Evolutionary conservation across 2,329 filamentous ascomycete genomes (phyloP), one percentile per base, ranked within the genome.

Genomic region (Rutstroemia sp.): DNA sequence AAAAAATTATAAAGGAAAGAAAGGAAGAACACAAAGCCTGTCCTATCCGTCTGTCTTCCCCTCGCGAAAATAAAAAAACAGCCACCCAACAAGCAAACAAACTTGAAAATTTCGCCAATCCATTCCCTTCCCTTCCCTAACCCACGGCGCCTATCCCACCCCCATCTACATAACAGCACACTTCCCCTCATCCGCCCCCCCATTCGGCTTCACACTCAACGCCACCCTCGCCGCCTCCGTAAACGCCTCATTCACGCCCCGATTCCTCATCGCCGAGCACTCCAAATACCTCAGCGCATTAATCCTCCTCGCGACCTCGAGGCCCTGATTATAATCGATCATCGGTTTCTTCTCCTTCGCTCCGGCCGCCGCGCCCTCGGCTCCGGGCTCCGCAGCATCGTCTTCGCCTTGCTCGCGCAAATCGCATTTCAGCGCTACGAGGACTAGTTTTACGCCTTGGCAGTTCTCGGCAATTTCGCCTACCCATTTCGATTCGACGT

Each of bases 401-500:
- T 90, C 88, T 48, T 61, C 67, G 39, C 81, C 82, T 61, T 76
- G 75, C 74, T 96, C 92, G 64, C 94, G 83, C 68, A 99, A 75
- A 74, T 99, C 94, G 76, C 94, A 99, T 76, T 99, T 99, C 64
- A 99, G 81, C 23, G 94, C 94, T 4, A 96, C 92, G 7, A 99
- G 80, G 17, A 99, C 94, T 47, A 99, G 83, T 73, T 95, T 95
- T 61, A 96, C 94, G 57, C 88, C 89, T 1, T 91, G 90, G 74
- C 94, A 97, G 75, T 99, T 96, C 75, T 99, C 94, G 61, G 92
- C 89, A 64, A 99, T 99, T 74, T 99, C 94, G 60, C 89, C 88
- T 5, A 96, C 89, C 94, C 94, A 99, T 76, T 99, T 99, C 65
- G 89, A 92, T 73, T 96, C 91, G 60, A 99, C 91, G 81, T 99